Evolutionary conservation across 495 filamentous ascomycete genomes (phyloP).

Genomic region (Hypoxylon trugodes): DNA sequence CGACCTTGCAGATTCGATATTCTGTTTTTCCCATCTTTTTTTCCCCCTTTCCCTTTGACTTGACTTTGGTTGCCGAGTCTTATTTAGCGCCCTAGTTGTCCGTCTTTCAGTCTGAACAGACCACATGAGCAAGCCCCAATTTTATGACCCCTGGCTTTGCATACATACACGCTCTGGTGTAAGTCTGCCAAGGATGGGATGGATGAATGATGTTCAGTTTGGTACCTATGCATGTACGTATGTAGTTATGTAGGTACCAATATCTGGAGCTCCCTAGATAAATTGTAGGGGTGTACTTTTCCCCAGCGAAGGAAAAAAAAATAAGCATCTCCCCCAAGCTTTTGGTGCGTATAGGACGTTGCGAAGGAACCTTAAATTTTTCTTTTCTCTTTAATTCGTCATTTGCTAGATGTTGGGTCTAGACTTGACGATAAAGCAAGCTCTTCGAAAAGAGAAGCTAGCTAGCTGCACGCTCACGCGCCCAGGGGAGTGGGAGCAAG

Average conservation of each 20-base stretch:
- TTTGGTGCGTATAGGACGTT: constrained; percentile 11
- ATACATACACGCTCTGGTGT: constrained; percentile 35
- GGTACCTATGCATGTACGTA: constrained; percentile 13
- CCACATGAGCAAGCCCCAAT: constrained; percentile 43
- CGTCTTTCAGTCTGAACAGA: constrained; percentile 38
- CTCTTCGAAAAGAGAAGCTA: constrained; percentile 1
- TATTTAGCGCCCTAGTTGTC: constrained; percentile 41
- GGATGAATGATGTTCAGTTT: constrained; percentile 27
- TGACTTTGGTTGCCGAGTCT: constrained; percentile 41
- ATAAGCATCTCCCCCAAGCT: background rate
- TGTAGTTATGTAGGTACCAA: constrained; percentile 9
- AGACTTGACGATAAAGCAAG: constrained; percentile 19
- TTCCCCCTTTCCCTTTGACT: constrained; percentile 1
- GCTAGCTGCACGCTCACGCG: background rate
- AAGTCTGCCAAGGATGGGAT: constrained; percentile 36
- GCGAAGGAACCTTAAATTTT: constrained; percentile 13
- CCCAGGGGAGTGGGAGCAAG: background rate
- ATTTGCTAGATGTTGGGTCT: constrained; percentile 5
- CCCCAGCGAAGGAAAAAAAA: background rate
- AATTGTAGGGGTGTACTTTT: constrained; percentile 9
- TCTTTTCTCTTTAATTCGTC: constrained; percentile 9
- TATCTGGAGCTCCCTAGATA: constrained; percentile 1
- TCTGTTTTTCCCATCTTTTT: constrained; percentile 19
- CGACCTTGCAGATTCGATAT: constrained; percentile 39
- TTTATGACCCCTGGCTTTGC: constrained; percentile 35